Base-by-base conservation (phyloP, 306 rosid species). In the Corylus heterophylla region DNA sequence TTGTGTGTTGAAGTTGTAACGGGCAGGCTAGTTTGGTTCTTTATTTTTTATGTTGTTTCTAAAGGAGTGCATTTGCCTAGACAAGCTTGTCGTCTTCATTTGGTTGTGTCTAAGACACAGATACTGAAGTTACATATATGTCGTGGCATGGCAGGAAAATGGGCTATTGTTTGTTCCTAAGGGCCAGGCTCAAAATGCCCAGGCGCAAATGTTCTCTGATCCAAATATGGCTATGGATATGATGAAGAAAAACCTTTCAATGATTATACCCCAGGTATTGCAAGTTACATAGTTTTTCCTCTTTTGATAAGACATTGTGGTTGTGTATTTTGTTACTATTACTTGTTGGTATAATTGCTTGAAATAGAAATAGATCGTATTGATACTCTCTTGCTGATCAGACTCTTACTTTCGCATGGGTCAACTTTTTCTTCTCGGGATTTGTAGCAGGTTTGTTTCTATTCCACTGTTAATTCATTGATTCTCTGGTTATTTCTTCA, bases 371-470 rank as follows among this genome's bases (percentile, higher is more conserved):
- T 72, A 76, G 31, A 35, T 64, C 5, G 1, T 50, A 14, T 64
- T 27, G 54, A 72, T 73, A 55, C 76, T 78, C 76, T 22, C 82
- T 75, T 86, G 82, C 84, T 85, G 67, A 31, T 74, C 92, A 95
- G 99, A 93, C 99, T 85, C 98, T 95, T 83, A 95, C 99, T 54
- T 95, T 95, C 74, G 99, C 99, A 20, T 95, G 98, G 98, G 99
- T 95, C 85, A 95, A 95, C 90, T 95, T 95, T 71, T 95, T 95
- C 98, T 95, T 95, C 87, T 95, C 98, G 47, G 98, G 99, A 81
- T 95, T 95, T 83, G 99, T 95, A 25, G 98, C 97, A 88, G 99
- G 99, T 95, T 78, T 56, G 85, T 78, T 79, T 49, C 73, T 18
- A 62, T 78, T 11, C 51, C 76, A 17, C 12, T 31, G 48, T 69